A percentile compares a stretch with the other conserved stretches of the same genome.
Conservation (phyloP, 2,329 filamentous ascomycete genomes). For the Lachnellula suecica region DNA sequence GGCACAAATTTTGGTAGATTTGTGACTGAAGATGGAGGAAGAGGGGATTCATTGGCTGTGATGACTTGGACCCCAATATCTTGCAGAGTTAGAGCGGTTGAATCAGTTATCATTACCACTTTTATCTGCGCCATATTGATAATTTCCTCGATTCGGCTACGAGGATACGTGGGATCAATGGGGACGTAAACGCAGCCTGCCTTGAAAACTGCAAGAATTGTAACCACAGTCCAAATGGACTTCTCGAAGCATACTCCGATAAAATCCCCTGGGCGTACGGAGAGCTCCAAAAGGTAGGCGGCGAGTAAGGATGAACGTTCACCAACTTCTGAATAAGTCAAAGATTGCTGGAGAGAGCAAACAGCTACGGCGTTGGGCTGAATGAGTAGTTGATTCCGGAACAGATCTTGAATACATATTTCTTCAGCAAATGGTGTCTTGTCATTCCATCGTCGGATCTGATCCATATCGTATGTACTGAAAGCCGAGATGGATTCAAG, state of each 20-base stretch:
- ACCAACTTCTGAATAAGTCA: slow-evolving; percentile 22
- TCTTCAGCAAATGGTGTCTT: background rate
- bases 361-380: slow-evolving; percentile 20
- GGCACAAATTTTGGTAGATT: background rate
- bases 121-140: background rate
- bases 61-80: background rate
- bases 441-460: background rate
- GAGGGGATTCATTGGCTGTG: background rate
- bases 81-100: background rate
- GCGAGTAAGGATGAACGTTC: slow-evolving; percentile 15
- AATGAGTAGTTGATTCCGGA: background rate
- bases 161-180: slow-evolving; percentile 28
- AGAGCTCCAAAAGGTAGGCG: slow-evolving; percentile 6
- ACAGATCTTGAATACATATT: background rate
- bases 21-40: background rate
- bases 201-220: slow-evolving; percentile 23
- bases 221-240: slow-evolving; percentile 22
- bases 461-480: background rate
- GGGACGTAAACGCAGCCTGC: slow-evolving; percentile 28
- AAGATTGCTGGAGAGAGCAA: slow-evolving; percentile 18
- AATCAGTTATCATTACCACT: background rate
- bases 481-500: background rate
- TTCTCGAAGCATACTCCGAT: slow-evolving; percentile 28
- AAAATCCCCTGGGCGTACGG: slow-evolving; percentile 10
- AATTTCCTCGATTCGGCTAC: background rate